phyloP scores from a whole-genome alignment of 352 stramenopile species.

The Pythium angustatum region DNA sequence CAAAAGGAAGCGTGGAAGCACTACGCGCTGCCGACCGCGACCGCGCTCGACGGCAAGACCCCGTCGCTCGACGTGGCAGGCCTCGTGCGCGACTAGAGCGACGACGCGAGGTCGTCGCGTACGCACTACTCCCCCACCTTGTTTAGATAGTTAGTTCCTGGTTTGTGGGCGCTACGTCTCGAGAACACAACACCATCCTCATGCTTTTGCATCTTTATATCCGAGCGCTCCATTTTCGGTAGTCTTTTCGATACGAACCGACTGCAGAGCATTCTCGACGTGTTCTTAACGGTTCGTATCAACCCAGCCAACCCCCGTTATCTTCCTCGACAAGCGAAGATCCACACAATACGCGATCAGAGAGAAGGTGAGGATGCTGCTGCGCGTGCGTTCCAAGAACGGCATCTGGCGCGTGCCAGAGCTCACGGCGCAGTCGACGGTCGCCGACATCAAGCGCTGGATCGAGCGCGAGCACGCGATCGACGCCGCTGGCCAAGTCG shows the following conservation, averaged over 20 bases:
- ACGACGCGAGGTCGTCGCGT: slow-evolving; percentile 14
- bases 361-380: slow-evolving; percentile 52
- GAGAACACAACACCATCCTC: slow-evolving; percentile 16
- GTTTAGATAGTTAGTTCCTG: slow-evolving; percentile 86
- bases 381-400: slow-evolving; percentile 87
- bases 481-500: slow-evolving; percentile 41
- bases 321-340: slow-evolving; percentile 1
- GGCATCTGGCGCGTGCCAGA: slow-evolving; percentile 85
- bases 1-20: slow-evolving; percentile 94
- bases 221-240: no score
- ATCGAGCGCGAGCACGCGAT: slow-evolving; percentile 76
- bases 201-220: slow-evolving; percentile 3
- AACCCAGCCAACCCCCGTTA: neutral
- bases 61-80: slow-evolving; percentile 39
- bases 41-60: slow-evolving; percentile 33
- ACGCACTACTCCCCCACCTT: slow-evolving; percentile 27
- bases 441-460: slow-evolving; percentile 78
- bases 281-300: neutral
- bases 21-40: slow-evolving; percentile 58
- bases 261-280: no score
- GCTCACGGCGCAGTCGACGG: slow-evolving; percentile 57
- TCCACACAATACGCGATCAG: no score
- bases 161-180: slow-evolving; percentile 75
- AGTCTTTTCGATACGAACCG: no score
- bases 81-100: slow-evolving; percentile 45